Evolutionary conservation across 176 grass and related monocot species (phyloP), one percentile per base, ranked within the genome.

Genomic region (Juncus effusus): DNA sequence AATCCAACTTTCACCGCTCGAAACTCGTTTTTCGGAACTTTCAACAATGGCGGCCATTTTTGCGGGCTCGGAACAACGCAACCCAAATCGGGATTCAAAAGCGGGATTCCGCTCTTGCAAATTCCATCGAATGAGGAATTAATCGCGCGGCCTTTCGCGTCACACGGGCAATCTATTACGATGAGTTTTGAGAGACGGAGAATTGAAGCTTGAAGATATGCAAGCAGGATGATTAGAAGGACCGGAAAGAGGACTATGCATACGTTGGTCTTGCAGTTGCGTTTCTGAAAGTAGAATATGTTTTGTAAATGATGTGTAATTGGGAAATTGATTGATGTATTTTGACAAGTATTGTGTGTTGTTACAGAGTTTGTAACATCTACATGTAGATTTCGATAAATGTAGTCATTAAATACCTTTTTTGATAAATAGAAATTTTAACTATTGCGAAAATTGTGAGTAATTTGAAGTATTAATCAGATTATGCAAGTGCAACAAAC

Each of bases 261-360:
- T 62, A 64, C 62, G 70, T 87, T 83, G 2, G 84, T 80, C 71
- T 80, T 79, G 76, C 70, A 71, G n/a, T 81, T 73, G n/a, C 84
- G 80, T 58, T 67, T 62, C 84, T 87, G 76, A 44, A n/a, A 39
- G 40, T 6, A 11, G 16, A 59, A 13, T 36, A 8, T 67, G 37
- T 47, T 68, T 6, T 4, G 10, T 49, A 19, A 1, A 68, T 13
- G 67, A 12, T 59, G 53, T 16, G 3, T 8, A n/a, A 39, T 54
- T 6, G 7, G 16, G 56, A 13, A 47, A 8, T 67, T 10, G 16
- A 79, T 60, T 14, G 16, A 14, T 7, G 42, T 15, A 1, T 49
- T 61, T 41, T 55, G 13, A 8, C 36, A 74, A 69, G 1, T 28
- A 1, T 60, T 44, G 1, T 28, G 1, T 28, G 19, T 28, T 28